Evolutionary conservation across 2,329 filamentous ascomycete genomes (phyloP).

Genomic region (Apiospora pterosperma): DNA sequence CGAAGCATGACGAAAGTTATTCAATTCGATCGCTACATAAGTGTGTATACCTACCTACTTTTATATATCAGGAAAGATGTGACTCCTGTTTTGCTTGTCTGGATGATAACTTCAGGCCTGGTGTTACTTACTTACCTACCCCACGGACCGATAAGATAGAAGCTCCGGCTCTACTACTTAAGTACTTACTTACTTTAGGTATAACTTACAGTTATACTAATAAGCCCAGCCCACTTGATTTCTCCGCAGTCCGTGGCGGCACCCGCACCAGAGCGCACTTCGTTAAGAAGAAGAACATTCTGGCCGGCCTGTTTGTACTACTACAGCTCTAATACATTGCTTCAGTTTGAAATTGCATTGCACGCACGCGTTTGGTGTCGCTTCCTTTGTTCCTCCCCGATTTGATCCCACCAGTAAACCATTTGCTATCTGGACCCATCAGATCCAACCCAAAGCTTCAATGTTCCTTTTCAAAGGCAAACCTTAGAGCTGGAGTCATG

Average conservation of each 20-base stretch:
- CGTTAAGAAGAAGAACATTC: neutral
- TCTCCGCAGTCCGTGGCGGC: neutral
- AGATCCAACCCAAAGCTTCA: neutral
- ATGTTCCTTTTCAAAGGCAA: neutral
- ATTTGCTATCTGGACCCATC: neutral
- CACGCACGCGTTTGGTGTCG: neutral
- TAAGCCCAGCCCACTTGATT: neutral
- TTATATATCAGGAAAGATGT: neutral
- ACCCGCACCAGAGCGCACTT: neutral
- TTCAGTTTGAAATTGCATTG: neutral
- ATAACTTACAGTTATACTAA: too few species aligned
- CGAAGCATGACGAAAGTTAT: neutral
- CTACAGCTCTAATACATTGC: neutral
- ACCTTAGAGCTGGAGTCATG: slow-evolving; percentile 2
- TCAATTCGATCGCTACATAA: neutral
- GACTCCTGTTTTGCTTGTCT: neutral
- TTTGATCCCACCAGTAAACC: neutral
- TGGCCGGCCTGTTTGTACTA: neutral
- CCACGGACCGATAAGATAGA: slow-evolving; percentile 25
- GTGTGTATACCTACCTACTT: too few species aligned
- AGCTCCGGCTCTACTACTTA: slow-evolving; percentile 5
- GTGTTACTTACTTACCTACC: slow-evolving; percentile 7
- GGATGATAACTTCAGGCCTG: neutral
- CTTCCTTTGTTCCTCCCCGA: neutral
- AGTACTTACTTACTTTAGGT: too few species aligned